Base-by-base conservation (phyloP, 495 filamentous ascomycete species). In the Penicillium malachiteum region DNA sequence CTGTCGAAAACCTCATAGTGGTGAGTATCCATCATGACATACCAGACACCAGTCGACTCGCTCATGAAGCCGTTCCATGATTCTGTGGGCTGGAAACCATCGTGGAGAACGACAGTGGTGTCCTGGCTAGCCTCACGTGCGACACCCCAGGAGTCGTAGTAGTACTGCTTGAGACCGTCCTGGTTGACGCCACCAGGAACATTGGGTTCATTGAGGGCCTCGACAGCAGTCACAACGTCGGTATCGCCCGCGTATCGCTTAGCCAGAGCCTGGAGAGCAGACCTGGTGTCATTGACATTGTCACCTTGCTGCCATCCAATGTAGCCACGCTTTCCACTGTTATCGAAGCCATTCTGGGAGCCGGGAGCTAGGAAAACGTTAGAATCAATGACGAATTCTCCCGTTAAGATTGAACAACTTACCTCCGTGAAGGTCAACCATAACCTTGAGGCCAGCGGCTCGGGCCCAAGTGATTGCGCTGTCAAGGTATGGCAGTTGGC, bases 261-360 rank as follows among this genome's bases (percentile, higher is more conserved):
- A 9, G 82, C 78, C 30, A 92, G 75, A 11, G 60, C 75, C n/a
- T 77, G 50, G 21, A 91, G 72, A 11, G 86, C 85, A 21, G 69
- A 65, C 38, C 88, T 57, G 0, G 86, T 88, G 40, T 82, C 69
- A 3, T 71, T 40, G 10, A 85, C 79, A 10, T 77, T 87, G 59
- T 81, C 63, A 14, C 80, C 84, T 38, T 77, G 68, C 51, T 80
- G 79, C 88, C 88, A 91, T 10, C 79, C 61, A 39, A 91, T 80
- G 6, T 72, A 52, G n/a, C 87, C 89, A 56, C 80, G 80, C 50
- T 76, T 74, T 8, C 88, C 89, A 42, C 78, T 84, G 68, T 92
- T 91, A 66, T 91, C 90, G 67, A 90, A 91, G 14, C 89, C 89
- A 59, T 93, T 93, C 65, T 93, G 89, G 21, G 84, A 88, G 9